A percentile compares a stretch with the other conserved stretches of the same genome.
Conservation (phyloP, 768 basidiomycete genomes). For the Russula abietina region DNA sequence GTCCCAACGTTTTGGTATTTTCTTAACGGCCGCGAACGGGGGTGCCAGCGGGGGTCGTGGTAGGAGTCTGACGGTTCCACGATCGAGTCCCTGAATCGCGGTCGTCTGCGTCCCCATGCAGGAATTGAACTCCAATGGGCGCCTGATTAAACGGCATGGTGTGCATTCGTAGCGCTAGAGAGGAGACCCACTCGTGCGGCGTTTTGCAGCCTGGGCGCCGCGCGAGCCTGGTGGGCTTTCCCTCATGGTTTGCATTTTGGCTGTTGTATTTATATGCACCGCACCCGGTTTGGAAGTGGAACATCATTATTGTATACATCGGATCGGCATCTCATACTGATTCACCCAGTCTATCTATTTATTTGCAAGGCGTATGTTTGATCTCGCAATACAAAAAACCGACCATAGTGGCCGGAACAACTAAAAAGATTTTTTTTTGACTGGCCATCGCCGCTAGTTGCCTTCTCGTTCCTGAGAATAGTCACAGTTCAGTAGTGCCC, state of each 20-base stretch:
- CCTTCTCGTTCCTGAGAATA: background rate
- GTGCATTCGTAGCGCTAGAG: background rate
- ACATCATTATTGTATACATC: slow-evolving; percentile 11
- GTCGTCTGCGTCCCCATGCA: background rate
- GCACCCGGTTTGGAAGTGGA: slow-evolving; percentile 1
- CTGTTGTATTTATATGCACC: slow-evolving; percentile 5
- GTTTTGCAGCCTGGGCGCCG: background rate
- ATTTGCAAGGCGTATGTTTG: background rate
- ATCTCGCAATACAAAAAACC: background rate
- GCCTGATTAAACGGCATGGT: background rate
- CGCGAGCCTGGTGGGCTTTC: background rate
- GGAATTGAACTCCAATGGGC: background rate
- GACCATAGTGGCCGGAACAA: background rate
- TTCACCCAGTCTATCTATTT: background rate
- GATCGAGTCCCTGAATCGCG: slow-evolving; percentile 8
- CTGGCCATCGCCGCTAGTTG: background rate
- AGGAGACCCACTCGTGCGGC: background rate
- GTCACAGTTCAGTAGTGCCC: background rate
- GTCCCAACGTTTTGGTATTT: slow-evolving; percentile 24
- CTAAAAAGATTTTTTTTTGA: background rate
- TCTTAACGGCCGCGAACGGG: slow-evolving; percentile 14
- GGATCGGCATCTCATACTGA: background rate
- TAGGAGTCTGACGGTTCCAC: slow-evolving; percentile 2
- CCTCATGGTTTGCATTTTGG: background rate
- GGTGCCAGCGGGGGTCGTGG: background rate